Conservation (phyloP, 768 basidiomycete species). For the Auriscalpium microsporum region DNA sequence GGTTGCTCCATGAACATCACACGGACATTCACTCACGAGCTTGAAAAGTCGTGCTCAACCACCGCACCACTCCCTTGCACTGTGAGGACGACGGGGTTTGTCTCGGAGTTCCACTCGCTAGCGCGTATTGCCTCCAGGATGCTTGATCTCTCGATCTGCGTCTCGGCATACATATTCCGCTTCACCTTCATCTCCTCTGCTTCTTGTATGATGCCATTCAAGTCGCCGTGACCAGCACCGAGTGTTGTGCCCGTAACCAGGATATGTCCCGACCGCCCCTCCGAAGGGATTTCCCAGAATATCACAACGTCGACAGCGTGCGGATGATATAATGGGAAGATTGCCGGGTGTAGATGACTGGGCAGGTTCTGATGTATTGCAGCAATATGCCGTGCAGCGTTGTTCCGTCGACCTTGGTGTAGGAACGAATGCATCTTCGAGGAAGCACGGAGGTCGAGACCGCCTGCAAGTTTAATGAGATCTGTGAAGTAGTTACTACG, state of each 20-base stretch:
- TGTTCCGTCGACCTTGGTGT: slow-evolving; percentile 40
- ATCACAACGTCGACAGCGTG: slow-evolving; percentile 62
- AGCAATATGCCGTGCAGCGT: slow-evolving; percentile 27
- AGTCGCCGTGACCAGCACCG: slow-evolving; percentile 60
- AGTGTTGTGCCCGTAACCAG: slow-evolving; percentile 49
- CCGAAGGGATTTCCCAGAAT: slow-evolving; percentile 64
- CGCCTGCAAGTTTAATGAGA: neutral
- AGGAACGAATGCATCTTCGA: slow-evolving; percentile 38
- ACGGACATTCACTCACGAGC: slow-evolving; percentile 40
- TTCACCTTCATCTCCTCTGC: slow-evolving; percentile 57
- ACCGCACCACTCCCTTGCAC: slow-evolving; percentile 32
- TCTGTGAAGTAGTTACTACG: too few species aligned
- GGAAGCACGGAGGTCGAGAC: slow-evolving; percentile 13
- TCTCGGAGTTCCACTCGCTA: slow-evolving; percentile 74
- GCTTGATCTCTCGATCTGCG: slow-evolving; percentile 59
- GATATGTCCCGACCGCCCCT: slow-evolving; percentile 53
- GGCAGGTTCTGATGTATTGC: slow-evolving; percentile 52
- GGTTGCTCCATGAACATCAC: neutral
- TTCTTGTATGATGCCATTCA: slow-evolving; percentile 52
- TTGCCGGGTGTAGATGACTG: slow-evolving; percentile 33
- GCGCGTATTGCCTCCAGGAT: slow-evolving; percentile 57
- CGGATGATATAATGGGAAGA: slow-evolving; percentile 81
- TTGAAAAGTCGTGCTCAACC: slow-evolving; percentile 54
- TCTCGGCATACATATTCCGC: slow-evolving; percentile 89
- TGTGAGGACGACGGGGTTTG: slow-evolving; percentile 57